Evolutionary conservation across 1,139 yeast species (phyloP).

Genomic region (Yamadazyma trypodendri): DNA sequence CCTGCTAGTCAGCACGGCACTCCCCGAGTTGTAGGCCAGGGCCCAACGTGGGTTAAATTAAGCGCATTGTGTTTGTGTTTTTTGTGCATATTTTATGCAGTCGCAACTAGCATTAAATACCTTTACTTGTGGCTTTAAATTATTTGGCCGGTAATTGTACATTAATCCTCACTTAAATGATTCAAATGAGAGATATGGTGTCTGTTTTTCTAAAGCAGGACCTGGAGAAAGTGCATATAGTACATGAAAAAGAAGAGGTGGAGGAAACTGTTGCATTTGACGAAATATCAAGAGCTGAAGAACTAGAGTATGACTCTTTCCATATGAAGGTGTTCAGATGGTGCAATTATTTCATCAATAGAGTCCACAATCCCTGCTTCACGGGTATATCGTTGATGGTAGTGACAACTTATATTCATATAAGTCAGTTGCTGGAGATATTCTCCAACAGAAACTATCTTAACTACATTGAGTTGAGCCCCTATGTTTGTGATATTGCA

Average conservation of each 20-base stretch:
- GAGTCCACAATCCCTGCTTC: slow-evolving; percentile 6
- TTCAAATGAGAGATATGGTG: too few relatives aligned
- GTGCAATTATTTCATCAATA: slow-evolving; percentile 2
- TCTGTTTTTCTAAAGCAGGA: too few relatives aligned
- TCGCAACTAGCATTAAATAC: too few relatives aligned
- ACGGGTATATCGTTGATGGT: slow-evolving; percentile 3
- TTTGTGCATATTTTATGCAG: not conserved
- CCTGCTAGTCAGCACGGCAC: too few relatives aligned
- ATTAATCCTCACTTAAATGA: too few relatives aligned
- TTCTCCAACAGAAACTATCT: not conserved
- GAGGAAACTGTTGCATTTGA: too few relatives aligned
- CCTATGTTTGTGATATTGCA: slow-evolving; percentile 6
- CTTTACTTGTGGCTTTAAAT: not conserved
- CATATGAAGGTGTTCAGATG: slow-evolving; percentile 7
- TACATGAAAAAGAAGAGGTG: too few relatives aligned
- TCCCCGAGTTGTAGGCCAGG: not conserved
- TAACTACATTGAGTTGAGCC: slow-evolving; percentile 2
- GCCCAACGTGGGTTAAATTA: slow-evolving; percentile 3
- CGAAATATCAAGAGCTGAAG: too few relatives aligned
- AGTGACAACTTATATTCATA: slow-evolving; percentile 4
- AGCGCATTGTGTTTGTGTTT: not conserved
- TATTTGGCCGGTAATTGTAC: too few relatives aligned
- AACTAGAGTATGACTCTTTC: too few relatives aligned
- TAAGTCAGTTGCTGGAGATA: not conserved
- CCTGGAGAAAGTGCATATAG: too few relatives aligned